phyloP scores from a whole-genome alignment of 2,329 filamentous ascomycete genomes.

The Chaetothyriales sp. region DNA sequence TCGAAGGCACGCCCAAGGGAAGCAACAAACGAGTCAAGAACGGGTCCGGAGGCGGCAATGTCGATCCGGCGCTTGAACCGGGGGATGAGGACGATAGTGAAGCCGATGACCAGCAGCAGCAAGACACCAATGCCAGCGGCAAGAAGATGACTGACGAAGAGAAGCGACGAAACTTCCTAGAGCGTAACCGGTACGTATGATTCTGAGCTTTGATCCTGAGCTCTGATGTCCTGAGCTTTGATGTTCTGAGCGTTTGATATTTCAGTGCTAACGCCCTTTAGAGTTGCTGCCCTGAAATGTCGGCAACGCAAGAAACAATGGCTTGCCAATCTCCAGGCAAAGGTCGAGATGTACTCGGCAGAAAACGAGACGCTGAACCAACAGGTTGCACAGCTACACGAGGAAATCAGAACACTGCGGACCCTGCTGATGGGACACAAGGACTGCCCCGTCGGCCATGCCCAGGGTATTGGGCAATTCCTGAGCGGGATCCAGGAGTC shows the following conservation, averaged over 20 bases:
- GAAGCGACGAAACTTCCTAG: constrained; percentile 94
- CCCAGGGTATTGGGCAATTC: constrained; percentile 43
- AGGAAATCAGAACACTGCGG: constrained; percentile 91
- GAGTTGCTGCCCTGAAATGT: constrained; percentile 91
- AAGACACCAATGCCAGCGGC: constrained; percentile 25
- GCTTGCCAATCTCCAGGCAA: constrained; percentile 84
- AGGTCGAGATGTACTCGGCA: constrained; percentile 80
- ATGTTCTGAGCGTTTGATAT: background rate
- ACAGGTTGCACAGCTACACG: constrained; percentile 69
- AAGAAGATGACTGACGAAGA: constrained; percentile 93
- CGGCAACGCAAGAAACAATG: constrained; percentile 98
- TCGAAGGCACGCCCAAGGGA: constrained; percentile 49
- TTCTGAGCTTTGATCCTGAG: background rate
- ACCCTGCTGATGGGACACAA: constrained; percentile 87
- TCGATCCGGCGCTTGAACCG: constrained; percentile 27
- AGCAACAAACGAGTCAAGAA: constrained; percentile 61
- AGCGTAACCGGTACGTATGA: constrained; percentile 68
- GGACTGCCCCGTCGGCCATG: constrained; percentile 82
- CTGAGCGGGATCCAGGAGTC: constrained; percentile 32
- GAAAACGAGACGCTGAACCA: constrained; percentile 80
- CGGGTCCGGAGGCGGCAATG: constrained; percentile 30
- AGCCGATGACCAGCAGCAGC: constrained; percentile 40
- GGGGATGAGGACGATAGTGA: constrained; percentile 42
- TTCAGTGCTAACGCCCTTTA: constrained; percentile 28
- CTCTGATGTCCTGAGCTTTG: too few species aligned